phyloP scores from a whole-genome alignment of 768 basidiomycete species.

The Kwoniella sp. region DNA sequence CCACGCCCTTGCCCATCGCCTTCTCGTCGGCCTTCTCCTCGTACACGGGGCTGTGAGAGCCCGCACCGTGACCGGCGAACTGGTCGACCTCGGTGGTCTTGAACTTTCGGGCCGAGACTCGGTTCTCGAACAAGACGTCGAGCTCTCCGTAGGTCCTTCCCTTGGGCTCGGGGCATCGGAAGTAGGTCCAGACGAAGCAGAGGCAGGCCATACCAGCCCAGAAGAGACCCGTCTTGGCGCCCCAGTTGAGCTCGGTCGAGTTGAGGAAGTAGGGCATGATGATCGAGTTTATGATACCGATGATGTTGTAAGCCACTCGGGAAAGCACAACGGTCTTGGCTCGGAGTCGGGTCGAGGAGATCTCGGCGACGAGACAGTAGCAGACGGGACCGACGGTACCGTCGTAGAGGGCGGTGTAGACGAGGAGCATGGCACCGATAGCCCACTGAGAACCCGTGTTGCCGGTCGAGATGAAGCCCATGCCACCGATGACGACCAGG shows the following conservation, averaged over 20 bases:
- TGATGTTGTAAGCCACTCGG: conserved; percentile 39
- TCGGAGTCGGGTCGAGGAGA: conserved; percentile 33
- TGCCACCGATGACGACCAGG: conserved; percentile 48
- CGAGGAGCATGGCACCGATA: conserved; percentile 46
- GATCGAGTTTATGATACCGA: conserved; percentile 21
- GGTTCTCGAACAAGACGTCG: conserved; percentile 45
- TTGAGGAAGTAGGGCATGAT: conserved; percentile 36
- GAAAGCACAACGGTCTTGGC: conserved; percentile 43
- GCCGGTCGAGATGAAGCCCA: conserved; percentile 33
- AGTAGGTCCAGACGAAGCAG: conserved; percentile 36
- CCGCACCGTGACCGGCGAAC: conserved; percentile 1
- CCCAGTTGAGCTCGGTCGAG: conserved; percentile 28
- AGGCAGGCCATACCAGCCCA: conserved; percentile 28
- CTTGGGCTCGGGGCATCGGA: conserved; percentile 27
- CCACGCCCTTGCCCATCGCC: too few relatives aligned
- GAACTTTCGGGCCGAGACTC: conserved; percentile 43
- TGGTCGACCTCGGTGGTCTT: conserved; percentile 14
- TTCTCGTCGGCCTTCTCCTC: neutral
- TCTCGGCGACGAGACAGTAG: conserved; percentile 39
- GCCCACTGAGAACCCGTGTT: conserved; percentile 36
- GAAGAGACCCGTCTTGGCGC: conserved; percentile 40
- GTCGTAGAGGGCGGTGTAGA: conserved; percentile 46
- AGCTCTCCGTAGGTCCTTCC: conserved; percentile 38
- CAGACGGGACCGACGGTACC: conserved; percentile 36
- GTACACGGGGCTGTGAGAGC: neutral